Conservation (phyloP, 202 grass and related monocot species). For the Schoenoplectus triqueter region DNA sequence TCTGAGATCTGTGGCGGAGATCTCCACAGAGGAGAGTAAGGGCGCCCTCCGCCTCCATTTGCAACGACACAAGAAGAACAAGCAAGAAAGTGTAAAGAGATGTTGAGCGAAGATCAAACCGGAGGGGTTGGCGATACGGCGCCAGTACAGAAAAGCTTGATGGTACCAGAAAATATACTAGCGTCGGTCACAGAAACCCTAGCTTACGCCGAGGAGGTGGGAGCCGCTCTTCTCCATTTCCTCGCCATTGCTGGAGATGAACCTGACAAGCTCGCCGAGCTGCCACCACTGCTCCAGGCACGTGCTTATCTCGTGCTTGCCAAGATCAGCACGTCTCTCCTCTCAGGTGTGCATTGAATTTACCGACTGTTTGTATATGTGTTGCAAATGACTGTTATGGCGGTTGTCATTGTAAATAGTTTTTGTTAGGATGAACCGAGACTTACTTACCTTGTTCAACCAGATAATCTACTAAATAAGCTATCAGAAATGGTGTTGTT, state of each 20-base stretch:
- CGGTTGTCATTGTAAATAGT: not conserved
- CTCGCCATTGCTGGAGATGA: constrained; percentile 55
- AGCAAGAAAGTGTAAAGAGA: constrained; percentile 15
- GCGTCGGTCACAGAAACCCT: constrained; percentile 61
- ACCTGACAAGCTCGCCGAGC: constrained; percentile 60
- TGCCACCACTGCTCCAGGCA: constrained; percentile 64
- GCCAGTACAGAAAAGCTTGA: constrained; percentile 29
- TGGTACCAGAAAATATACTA: constrained; percentile 48
- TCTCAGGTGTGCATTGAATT: constrained; percentile 43
- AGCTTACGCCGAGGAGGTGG: constrained; percentile 53
- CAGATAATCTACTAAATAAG: not conserved
- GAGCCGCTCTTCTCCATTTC: constrained; percentile 61
- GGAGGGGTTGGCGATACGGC: constrained; percentile 16
- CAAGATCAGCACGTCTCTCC: constrained; percentile 60
- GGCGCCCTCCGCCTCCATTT: not conserved
- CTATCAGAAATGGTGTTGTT: not conserved
- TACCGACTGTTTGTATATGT: not conserved
- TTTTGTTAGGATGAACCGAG: not conserved
- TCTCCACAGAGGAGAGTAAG: too few species aligned
- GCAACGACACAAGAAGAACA: not conserved
- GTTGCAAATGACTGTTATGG: not conserved
- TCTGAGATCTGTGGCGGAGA: too few species aligned
- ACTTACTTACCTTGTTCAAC: not conserved
- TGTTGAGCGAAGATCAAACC: not conserved
- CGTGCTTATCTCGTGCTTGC: constrained; percentile 71